These are phyloP conservation scores for Teratosphaeriaceae sp. DNA, from an alignment of 2,329 filamentous ascomycete genomes.

Conservation along the genomic window DNA sequence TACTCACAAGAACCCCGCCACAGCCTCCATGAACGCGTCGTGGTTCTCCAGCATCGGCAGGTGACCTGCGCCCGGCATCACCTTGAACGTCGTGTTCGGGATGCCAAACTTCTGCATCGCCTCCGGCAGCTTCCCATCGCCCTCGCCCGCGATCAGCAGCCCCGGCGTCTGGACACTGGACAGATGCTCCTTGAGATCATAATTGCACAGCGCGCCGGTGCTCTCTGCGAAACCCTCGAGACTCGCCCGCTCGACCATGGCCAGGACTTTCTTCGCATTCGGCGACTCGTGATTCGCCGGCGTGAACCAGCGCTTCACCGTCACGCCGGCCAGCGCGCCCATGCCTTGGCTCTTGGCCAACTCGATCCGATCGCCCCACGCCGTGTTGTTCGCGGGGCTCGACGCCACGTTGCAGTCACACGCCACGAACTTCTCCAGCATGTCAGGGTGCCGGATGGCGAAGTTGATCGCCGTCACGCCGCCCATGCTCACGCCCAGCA, in stretches of 20 bases:
- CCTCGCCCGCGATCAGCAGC: constrained; percentile 47
- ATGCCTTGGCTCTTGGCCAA: constrained; percentile 42
- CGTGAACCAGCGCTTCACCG: constrained; percentile 71
- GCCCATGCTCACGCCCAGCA: constrained; percentile 75
- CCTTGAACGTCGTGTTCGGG: constrained; percentile 51
- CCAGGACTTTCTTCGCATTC: constrained; percentile 53
- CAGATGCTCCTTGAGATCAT: constrained; percentile 58
- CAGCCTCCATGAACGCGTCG: constrained; percentile 57
- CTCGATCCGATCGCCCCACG: constrained; percentile 71
- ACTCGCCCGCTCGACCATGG: constrained; percentile 63
- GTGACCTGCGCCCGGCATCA: constrained; percentile 68
- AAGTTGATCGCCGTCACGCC: constrained; percentile 71
- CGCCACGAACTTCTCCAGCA: constrained; percentile 57
- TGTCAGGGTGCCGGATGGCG: constrained; percentile 57
- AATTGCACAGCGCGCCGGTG: constrained; percentile 65
- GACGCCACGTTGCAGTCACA: constrained; percentile 74
- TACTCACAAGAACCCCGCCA: constrained; percentile 51
- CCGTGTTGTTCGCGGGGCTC: constrained; percentile 65
- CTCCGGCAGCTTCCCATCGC: constrained; percentile 28
- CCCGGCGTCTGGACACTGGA: constrained; percentile 50
- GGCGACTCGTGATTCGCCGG: constrained; percentile 52
- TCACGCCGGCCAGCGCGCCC: constrained; percentile 57
- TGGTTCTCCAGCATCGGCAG: constrained; percentile 78
- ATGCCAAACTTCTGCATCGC: constrained; percentile 64
- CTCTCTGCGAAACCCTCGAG: constrained; percentile 62